A percentile compares a stretch with the other conserved stretches of the same genome.
These are phyloP conservation scores for Bombardia bombarda DNA, from an alignment of 495 filamentous ascomycete species.

Conservation along the genomic window DNA sequence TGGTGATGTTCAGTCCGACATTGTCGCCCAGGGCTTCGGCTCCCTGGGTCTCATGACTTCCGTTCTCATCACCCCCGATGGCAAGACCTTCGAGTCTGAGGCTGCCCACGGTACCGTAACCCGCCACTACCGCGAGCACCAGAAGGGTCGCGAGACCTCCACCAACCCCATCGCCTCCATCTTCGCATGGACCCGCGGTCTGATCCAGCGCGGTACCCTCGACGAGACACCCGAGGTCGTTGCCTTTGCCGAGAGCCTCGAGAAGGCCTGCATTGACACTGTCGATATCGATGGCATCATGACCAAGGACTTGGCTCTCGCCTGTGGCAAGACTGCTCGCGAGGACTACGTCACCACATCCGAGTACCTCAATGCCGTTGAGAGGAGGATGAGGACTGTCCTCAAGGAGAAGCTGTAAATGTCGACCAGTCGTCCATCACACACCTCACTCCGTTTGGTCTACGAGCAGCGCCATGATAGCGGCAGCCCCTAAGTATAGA, in stretches of 20 bases:
- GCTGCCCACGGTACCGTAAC: constrained; percentile 98
- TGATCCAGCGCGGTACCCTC: constrained; percentile 85
- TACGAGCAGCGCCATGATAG: too few species aligned
- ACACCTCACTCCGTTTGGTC: too few species aligned
- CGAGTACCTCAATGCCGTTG: constrained; percentile 84
- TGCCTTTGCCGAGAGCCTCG: constrained; percentile 80
- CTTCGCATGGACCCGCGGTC: constrained; percentile 95
- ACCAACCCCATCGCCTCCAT: constrained; percentile 98
- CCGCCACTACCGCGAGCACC: constrained; percentile 96
- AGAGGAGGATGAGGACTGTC: constrained; percentile 65
- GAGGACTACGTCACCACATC: constrained; percentile 80
- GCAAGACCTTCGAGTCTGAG: constrained; percentile 93
- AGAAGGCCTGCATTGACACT: constrained; percentile 89
- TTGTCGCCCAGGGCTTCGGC: constrained; percentile 96
- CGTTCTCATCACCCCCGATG: constrained; percentile 88
- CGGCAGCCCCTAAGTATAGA: too few species aligned
- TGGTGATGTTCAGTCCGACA: constrained; percentile 96
- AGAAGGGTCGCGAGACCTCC: constrained; percentile 91
- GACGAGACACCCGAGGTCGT: constrained; percentile 84
- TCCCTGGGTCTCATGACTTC: constrained; percentile 98
- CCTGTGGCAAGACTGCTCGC: constrained; percentile 76
- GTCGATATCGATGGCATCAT: constrained; percentile 92
- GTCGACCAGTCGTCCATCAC: too few species aligned
- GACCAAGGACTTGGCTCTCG: constrained; percentile 95
- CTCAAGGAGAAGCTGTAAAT: constrained; percentile 47